Base-by-base conservation (phyloP, 305 asterid genomes). In the Fraxinus velutina region DNA sequence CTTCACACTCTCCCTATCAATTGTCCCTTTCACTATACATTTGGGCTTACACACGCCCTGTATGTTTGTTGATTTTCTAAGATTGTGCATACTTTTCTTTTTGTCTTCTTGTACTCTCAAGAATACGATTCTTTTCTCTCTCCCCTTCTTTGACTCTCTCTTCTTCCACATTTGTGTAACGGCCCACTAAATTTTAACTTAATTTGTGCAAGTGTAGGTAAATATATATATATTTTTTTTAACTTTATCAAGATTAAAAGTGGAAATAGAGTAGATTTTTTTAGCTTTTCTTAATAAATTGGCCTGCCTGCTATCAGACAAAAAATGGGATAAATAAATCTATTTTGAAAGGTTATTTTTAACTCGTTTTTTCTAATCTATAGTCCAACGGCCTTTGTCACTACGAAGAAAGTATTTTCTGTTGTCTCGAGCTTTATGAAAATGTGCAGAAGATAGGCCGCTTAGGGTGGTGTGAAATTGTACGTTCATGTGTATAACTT, bases 11-110 rank as follows among this genome's bases (percentile, higher is more conserved):
- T 21, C 83, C 47, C 76, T 83, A 77, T 83, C 86, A 64, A 57
- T 64, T 64, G 86, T 86, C 89, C 21, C 81, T 86, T 84, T 86
- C 89, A 86, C 17, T 19, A 27, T 39, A 80, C 80, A 77, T 62
- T 80, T 80, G 78, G 72, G 24, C 27, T 21, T 72, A 33, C 57
- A 50, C 50, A 52, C 19, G 79, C 42, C 79, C 70, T 77, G 72
- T 62, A 74, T 72, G 42, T 47, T 33, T 74, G 83, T 66, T 71
- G 84, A 71, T 76, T 71, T 57, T 3, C 24, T 72, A 62, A 62
- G 72, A 21, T 21, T 62, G 27, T 62, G 32, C 36, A 22, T 64
- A 22, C 17, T 9, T 64, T 64, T 64, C 73, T 64, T 22, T 64
- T 64, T 64, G 73, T 64, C 73, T 64, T 64, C 73, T 64, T 64